These are phyloP conservation scores for Alternaria gansuensis DNA, from an alignment of 2,329 filamentous ascomycete genomes.

Conservation along the genomic window DNA sequence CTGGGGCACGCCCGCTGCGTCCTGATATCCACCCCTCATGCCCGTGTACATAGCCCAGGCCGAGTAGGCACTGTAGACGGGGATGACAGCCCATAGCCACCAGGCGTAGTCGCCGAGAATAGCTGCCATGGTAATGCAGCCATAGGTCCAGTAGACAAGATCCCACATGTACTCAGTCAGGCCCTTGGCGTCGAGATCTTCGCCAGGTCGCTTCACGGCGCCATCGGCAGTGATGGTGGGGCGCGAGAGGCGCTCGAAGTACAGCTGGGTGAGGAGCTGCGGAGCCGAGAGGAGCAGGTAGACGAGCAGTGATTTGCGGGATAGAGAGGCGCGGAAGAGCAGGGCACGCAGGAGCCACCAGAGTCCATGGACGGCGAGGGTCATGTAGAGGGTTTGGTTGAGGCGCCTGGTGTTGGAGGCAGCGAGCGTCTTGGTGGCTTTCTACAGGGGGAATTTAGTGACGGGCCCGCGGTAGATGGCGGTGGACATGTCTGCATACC, in stretches of 20 bases:
- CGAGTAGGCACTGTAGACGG: slow-evolving; percentile 57
- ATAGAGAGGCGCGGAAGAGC: slow-evolving; percentile 69
- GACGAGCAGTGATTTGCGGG: slow-evolving; percentile 61
- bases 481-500: slow-evolving; percentile 1
- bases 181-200: slow-evolving; percentile 86
- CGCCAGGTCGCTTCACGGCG: slow-evolving; percentile 78
- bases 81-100: slow-evolving; percentile 66
- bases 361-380: slow-evolving; percentile 73
- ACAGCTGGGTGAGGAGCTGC: slow-evolving; percentile 79
- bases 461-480: not conserved
- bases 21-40: slow-evolving; percentile 54
- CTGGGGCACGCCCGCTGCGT: slow-evolving; percentile 53
- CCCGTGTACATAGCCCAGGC: slow-evolving; percentile 59
- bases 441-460: slow-evolving; percentile 52
- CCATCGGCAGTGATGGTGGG: slow-evolving; percentile 71
- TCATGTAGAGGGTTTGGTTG: slow-evolving; percentile 81
- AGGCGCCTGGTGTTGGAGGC: slow-evolving; percentile 80
- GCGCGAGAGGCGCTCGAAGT: slow-evolving; percentile 84
- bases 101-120: slow-evolving; percentile 83
- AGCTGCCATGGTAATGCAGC: slow-evolving; percentile 73
- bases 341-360: slow-evolving; percentile 77
- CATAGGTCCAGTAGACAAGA: slow-evolving; percentile 93
- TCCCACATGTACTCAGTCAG: slow-evolving; percentile 99
- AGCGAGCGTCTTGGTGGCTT: slow-evolving; percentile 69
- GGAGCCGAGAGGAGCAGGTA: slow-evolving; percentile 80